Evolutionary conservation across 192 early-diverging fungal species (phyloP), one percentile per base, ranked within the genome.

Genomic region (Endogone sp.): DNA sequence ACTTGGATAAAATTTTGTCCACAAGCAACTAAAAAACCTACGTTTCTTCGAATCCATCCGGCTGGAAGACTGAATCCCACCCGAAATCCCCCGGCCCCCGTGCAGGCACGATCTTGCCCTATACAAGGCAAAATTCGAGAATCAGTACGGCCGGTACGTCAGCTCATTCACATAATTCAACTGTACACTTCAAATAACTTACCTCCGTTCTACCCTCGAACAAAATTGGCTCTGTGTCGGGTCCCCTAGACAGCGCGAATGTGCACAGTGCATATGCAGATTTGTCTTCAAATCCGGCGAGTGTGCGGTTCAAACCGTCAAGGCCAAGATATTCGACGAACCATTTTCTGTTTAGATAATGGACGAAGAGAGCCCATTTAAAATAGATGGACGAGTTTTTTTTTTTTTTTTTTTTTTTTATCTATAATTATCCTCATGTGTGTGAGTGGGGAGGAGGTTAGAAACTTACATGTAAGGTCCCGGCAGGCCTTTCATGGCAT

Each of bases 11-110:
- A 16, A 63, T 63, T 63, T 21, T n/a, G n/a, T n/a, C n/a, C n/a
- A n/a, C n/a, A n/a, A n/a, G n/a, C n/a, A n/a, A n/a, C n/a, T n/a
- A 49, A 49, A 49, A 56, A 24, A 67, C 67, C 57, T 70, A 91
- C 64, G 92, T 92, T 66, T 86, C 66, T 59, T 78, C 75, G 56
- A 77, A 82, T 28, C 90, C 92, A 63, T 90, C 86, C 16, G 97
- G 97, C 82, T 93, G 76, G 75, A 99, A 99, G 30, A 96, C 82
- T 8, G 96, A 90, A 85, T 99, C 95, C 97, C 97, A 99, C 11
- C 97, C 97, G 82, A 99, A 99, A 60, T 79, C 75, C 11, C 75
- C 71, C 10, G 93, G 90, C 0, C 97, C 97, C 44, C 93, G 85
- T 10, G 95, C 82, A 59, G 79, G 82, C 0, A 99, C 97, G 71